Evolutionary conservation across 202 grass and related monocot genomes (phyloP), one percentile per base, ranked within the genome.

Genomic region (Hordeum pubiflorum): DNA sequence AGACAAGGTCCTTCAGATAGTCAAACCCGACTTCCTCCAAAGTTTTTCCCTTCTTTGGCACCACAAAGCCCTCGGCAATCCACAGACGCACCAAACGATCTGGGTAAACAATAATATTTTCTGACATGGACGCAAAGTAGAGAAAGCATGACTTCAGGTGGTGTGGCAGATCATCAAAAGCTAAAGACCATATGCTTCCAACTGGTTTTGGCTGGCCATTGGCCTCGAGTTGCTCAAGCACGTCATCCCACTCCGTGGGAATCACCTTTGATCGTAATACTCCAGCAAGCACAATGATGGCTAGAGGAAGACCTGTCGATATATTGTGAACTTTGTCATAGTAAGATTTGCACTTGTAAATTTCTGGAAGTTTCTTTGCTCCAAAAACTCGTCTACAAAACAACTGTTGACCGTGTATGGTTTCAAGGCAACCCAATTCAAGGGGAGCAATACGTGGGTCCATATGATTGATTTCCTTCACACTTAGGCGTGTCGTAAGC

Each of bases 91-190:
- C 80, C 80, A 92, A 78, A 76, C 59, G 75, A 38, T 84, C 90
- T 21, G 90, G 63, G 41, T 67, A 46, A 67, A 89, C 56, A 57
- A 69, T 75, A 34, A 79, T 57, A 72, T 89, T 83, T 82, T 86
- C 84, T 9, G 90, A 88, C 31, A 84, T 76, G 1, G 86, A 85
- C 0, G 87, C 76, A 26, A 92, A 92, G 76, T 92, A 92, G 60
- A 92, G 79, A 31, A 92, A 92, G 63, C 87, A 92, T 72, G 90
- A 84, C 50, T 92, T 92, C 15, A 89, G 50, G 24, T 92, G 58
- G 26, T 92, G 86, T 43, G 90, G 90, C 23, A 92, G 73, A 59
- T 88, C 84, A 10, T 92, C 89, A 78, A 91, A 91, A 63, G 81
- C 75, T 37, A 91, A 79, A 32, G 77, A 87, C 86, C 85, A 82